Evolutionary conservation across 2,329 filamentous ascomycete genomes (phyloP).

Genomic region (Pezicula neosporulosa): DNA sequence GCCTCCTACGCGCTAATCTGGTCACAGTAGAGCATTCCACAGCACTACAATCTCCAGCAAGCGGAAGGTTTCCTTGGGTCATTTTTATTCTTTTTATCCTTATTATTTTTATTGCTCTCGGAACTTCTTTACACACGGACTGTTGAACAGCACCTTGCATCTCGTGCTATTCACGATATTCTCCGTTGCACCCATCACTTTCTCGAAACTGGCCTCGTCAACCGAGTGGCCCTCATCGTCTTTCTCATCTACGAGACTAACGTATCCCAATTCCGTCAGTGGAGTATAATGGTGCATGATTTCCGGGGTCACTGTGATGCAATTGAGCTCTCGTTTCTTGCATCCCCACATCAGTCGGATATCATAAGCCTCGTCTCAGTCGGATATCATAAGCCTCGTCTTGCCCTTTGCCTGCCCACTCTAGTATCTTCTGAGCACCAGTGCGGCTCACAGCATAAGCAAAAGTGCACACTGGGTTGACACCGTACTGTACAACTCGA

Average conservation of each 20-base stretch:
- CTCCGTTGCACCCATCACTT: slow-evolving; percentile 28
- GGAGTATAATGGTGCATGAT: slow-evolving; percentile 30
- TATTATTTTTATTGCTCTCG: no score
- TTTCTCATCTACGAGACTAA: slow-evolving; percentile 23
- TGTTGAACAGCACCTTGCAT: slow-evolving; percentile 29
- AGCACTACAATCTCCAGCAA: no score
- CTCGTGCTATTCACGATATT: slow-evolving; percentile 33
- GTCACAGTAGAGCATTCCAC: no score
- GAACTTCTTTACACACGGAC: slow-evolving; percentile 13
- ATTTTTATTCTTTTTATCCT: no score
- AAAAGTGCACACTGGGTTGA: slow-evolving; percentile 27
- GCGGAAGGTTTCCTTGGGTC: no score
- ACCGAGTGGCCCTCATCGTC: slow-evolving; percentile 17
- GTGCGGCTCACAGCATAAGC: slow-evolving; percentile 25
- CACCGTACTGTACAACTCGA: slow-evolving; percentile 22
- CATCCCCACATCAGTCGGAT: slow-evolving; percentile 30
- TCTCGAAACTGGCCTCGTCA: background rate
- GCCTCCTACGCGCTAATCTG: no score
- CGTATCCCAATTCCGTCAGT: slow-evolving; percentile 27
- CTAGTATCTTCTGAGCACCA: slow-evolving; percentile 31
- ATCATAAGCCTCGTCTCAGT: slow-evolving; percentile 32
- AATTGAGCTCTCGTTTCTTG: slow-evolving; percentile 25
- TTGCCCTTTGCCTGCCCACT: slow-evolving; percentile 22
- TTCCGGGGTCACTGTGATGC: slow-evolving; percentile 34
- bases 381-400: slow-evolving; percentile 33